These are phyloP conservation scores for Boeremia lycopersici DNA, from an alignment of 2,329 filamentous ascomycete species.

Conservation along the genomic window DNA sequence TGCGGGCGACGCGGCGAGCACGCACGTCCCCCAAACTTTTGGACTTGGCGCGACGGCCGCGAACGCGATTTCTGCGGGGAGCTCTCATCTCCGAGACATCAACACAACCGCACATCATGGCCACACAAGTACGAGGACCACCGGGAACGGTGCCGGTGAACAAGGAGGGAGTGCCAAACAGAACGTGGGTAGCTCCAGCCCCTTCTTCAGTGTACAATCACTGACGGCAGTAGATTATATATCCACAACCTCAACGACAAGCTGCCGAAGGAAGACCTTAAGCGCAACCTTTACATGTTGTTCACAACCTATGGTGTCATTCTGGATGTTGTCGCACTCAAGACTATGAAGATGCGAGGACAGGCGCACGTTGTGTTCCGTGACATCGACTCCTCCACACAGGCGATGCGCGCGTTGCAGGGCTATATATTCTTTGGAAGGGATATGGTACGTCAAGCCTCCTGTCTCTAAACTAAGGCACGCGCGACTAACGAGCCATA, in stretches of 20 bases:
- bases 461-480: not conserved
- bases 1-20: constrained; percentile 18
- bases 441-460: constrained; percentile 70
- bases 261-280: constrained; percentile 85
- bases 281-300: constrained; percentile 86
- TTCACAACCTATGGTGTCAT: constrained; percentile 94
- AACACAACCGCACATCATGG: constrained; percentile 25
- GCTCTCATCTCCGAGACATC: constrained; percentile 21
- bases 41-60: constrained; percentile 21
- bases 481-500: constrained; percentile 47
- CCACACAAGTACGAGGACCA: constrained; percentile 32
- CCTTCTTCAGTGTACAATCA: not conserved
- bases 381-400: constrained; percentile 88
- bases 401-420: constrained; percentile 88
- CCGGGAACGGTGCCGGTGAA: constrained; percentile 27
- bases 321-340: constrained; percentile 87
- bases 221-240: constrained; percentile 70
- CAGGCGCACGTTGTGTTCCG: constrained; percentile 93
- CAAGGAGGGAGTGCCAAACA: constrained; percentile 35
- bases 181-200: constrained; percentile 37
- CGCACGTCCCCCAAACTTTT: constrained; percentile 27
- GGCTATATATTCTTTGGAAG: constrained; percentile 85
- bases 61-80: constrained; percentile 35
- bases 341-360: constrained; percentile 90
- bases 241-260: constrained; percentile 88